Conservation (phyloP, 768 basidiomycete genomes). For the Epithele typhae region DNA sequence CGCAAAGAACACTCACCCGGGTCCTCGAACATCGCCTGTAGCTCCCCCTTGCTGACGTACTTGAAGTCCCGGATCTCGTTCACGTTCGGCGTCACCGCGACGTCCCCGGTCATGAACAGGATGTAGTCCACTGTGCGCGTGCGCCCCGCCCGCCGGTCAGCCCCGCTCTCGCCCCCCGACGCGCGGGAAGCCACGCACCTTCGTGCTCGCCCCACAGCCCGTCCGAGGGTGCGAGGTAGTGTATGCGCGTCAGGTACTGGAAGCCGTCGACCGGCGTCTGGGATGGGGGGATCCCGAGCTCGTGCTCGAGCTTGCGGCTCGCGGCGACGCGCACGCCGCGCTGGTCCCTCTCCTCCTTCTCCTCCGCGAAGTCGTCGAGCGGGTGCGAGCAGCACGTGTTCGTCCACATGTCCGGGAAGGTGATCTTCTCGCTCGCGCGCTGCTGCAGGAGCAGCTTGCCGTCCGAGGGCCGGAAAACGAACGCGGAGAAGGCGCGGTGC, state of each 20-base stretch:
- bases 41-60: constrained; percentile 88
- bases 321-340: constrained; percentile 88
- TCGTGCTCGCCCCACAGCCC: constrained; percentile 99
- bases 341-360: constrained; percentile 74
- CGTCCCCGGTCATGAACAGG: constrained; percentile 87
- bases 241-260: constrained; percentile 93
- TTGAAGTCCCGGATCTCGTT: constrained; percentile 92
- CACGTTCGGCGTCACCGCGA: constrained; percentile 70
- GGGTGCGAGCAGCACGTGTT: constrained; percentile 99
- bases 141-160: neutral
- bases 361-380: constrained; percentile 83
- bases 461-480: constrained; percentile 92
- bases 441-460: constrained; percentile 93
- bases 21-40: constrained; percentile 87
- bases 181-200: constrained; percentile 43
- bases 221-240: constrained; percentile 92
- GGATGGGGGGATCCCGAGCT: constrained; percentile 81
- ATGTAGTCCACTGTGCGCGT: constrained; percentile 86
- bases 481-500: constrained; percentile 97
- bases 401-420: constrained; percentile 99
- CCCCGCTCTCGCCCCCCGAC: neutral
- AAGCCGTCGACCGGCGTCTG: constrained; percentile 83
- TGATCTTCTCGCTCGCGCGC: constrained; percentile 97
- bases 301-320: constrained; percentile 92
- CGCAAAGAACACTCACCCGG: constrained; percentile 43